Base-by-base conservation (phyloP, 2,329 filamentous ascomycete genomes). In the Cordyceps sp. region DNA sequence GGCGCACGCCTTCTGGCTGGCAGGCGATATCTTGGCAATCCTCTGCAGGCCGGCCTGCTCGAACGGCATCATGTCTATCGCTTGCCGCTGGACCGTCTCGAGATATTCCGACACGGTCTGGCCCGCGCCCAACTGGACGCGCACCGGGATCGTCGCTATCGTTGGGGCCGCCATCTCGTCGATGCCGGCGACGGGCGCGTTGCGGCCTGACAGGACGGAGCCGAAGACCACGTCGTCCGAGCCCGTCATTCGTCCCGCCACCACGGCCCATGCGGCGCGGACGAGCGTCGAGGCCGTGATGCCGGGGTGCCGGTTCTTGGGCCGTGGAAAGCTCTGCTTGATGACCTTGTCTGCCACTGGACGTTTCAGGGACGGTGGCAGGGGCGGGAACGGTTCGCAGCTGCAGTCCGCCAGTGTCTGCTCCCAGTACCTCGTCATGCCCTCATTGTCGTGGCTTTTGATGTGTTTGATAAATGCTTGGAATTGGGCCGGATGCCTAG, bases 401-500 rank as follows among this genome's bases (percentile, higher is more conserved):
- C 35, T 30, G 6, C 33, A 29, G n/a, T 31, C 53, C 6, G 50
- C 38, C 4, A 64, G 47, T 22, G 56, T 50, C 20, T 55, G 45
- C 13, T 45, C 44, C 61, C 61, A 64, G 41, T 57, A 64, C 2
- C 38, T 40, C 36, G 59, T 5, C 43, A 47, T 7, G 4, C 25
- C 16, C 12, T 27, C 23, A 14, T 36, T 17, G 10, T 44, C 35
- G 10, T 48, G 45, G 17, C 57, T 48, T 32, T 51, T 44, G 4
- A 63, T 49, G 34, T 61, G 57, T 29, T 53, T 52, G 37, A 63
- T 57, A 33, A 62, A 62, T n/a, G n/a, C n/a, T n/a, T n/a, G n/a
- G 23, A 52, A 43, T 30, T 53, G 55, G 42, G 61, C 36, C 21
- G 36, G 29, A 3, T 32, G 27, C 14, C 30, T n/a, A 7, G 14